Evolutionary conservation across 192 early-diverging fungal species (phyloP).

Genomic region (Mortierella antarctica): DNA sequence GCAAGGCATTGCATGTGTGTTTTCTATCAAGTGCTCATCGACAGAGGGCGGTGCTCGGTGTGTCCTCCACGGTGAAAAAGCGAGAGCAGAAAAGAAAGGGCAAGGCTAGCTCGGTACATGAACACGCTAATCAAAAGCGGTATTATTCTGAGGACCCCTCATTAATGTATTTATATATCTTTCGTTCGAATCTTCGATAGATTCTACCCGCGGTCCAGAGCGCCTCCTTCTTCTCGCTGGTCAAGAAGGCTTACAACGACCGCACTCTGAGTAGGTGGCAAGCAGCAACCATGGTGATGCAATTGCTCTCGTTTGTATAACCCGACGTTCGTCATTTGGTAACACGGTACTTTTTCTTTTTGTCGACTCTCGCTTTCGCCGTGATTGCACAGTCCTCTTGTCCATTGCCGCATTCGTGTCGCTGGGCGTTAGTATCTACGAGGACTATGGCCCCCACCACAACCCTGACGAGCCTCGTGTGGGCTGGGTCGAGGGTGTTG

Average conservation of each 20-base stretch:
- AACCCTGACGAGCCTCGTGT: slow-evolving; percentile 75
- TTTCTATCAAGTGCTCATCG: too few relatives aligned
- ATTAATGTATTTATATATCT: neutral
- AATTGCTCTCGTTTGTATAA: neutral
- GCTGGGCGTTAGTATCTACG: slow-evolving; percentile 86
- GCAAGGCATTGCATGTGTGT: too few relatives aligned
- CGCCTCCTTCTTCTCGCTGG: slow-evolving; percentile 66
- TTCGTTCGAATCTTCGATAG: slow-evolving; percentile 13
- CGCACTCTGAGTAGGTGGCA: slow-evolving; percentile 66
- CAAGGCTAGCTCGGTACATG: too few relatives aligned
- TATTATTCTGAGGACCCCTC: neutral
- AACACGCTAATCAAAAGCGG: neutral
- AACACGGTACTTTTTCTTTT: neutral
- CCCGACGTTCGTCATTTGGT: neutral
- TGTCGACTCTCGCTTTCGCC: neutral
- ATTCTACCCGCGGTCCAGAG: slow-evolving; percentile 63
- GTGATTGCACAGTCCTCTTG: slow-evolving; percentile 75
- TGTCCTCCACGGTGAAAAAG: too few relatives aligned
- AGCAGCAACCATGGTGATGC: neutral
- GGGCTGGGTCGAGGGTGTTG: slow-evolving; percentile 81
- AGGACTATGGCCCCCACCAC: slow-evolving; percentile 73
- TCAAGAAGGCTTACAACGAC: slow-evolving; percentile 74
- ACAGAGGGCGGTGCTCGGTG: too few relatives aligned
- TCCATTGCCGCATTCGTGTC: slow-evolving; percentile 87
- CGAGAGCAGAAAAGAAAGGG: too few relatives aligned